These are phyloP conservation scores for Russula vinacea DNA, from an alignment of 768 basidiomycete species.

Conservation along the genomic window DNA sequence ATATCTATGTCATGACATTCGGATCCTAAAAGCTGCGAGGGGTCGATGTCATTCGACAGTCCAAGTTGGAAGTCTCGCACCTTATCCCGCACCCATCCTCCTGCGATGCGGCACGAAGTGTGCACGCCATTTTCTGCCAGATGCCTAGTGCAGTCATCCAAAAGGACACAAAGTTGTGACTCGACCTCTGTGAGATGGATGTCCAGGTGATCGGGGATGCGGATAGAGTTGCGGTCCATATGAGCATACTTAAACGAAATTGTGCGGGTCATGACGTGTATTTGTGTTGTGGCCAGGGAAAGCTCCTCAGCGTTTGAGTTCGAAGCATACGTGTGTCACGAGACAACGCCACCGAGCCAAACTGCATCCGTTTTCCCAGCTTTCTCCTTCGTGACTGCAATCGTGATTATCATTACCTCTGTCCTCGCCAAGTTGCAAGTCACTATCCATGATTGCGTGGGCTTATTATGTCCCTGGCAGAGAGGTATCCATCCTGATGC, in stretches of 20 bases:
- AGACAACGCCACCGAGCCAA: background rate
- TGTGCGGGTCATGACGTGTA: constrained; percentile 34
- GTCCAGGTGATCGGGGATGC: constrained; percentile 35
- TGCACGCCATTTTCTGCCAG: constrained; percentile 51
- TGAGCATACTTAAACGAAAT: constrained; percentile 14
- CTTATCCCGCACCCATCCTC: constrained; percentile 99
- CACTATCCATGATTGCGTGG: background rate
- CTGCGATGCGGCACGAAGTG: constrained; percentile 84
- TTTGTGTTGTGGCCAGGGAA: background rate
- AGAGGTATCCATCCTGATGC: background rate
- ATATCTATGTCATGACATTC: constrained; percentile 92
- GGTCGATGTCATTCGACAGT: constrained; percentile 9
- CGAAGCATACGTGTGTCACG: constrained; percentile 16
- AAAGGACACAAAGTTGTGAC: constrained; percentile 63
- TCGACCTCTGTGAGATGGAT: constrained; percentile 68
- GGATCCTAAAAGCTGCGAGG: constrained; percentile 65
- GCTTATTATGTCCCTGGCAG: background rate
- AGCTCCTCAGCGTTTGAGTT: background rate
- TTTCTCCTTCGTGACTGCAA: no score
- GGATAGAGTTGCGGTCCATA: constrained; percentile 34
- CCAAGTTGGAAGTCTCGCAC: constrained; percentile 42
- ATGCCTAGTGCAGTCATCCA: constrained; percentile 70
- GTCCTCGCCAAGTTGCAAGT: background rate
- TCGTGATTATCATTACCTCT: background rate
- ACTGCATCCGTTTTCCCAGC: background rate